Percentiles rank a stretch among this genome's conserved stretches.
Evolutionary conservation across 2,329 filamentous ascomycete genomes (phyloP).

Genomic region (Trichoderma lentiforme): DNA sequence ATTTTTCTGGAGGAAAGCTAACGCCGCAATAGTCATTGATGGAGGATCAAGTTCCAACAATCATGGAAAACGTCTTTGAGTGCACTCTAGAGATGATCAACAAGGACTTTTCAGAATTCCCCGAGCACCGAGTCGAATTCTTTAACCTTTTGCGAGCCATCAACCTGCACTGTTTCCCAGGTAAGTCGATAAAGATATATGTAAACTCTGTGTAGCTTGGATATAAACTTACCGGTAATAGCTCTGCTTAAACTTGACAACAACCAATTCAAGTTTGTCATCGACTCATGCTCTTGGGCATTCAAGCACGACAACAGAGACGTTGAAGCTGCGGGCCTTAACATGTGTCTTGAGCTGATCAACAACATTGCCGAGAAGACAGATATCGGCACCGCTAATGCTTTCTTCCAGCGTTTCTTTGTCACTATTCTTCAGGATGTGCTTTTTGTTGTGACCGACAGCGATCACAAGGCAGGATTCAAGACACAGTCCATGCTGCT

Average conservation of each 20-base stretch:
- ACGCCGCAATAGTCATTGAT: slow-evolving; percentile 66
- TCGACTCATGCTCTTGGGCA: slow-evolving; percentile 99
- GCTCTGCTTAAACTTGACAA: slow-evolving; percentile 90
- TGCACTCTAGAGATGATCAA: slow-evolving; percentile 99
- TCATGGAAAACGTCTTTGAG: slow-evolving; percentile 98
- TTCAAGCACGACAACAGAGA: slow-evolving; percentile 99
- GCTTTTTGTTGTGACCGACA: slow-evolving; percentile 96
- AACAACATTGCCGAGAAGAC: slow-evolving; percentile 96
- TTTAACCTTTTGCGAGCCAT: slow-evolving; percentile 96
- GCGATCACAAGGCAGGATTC: slow-evolving; percentile 97
- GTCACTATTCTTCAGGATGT: slow-evolving; percentile 94
- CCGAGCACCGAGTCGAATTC: slow-evolving; percentile 98
- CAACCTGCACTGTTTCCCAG: slow-evolving; percentile 95
- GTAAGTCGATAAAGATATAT: slow-evolving; percentile 32
- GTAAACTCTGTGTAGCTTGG: background rate
- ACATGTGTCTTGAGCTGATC: slow-evolving; percentile 97
- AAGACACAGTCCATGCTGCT: slow-evolving; percentile 95
- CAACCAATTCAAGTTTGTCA: slow-evolving; percentile 98
- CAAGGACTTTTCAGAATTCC: slow-evolving; percentile 99
- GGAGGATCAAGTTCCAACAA: slow-evolving; percentile 95
- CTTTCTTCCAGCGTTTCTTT: slow-evolving; percentile 98
- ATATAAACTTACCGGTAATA: slow-evolving; percentile 25
- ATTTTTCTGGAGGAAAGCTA: background rate
- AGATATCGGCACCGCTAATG: slow-evolving; percentile 78
- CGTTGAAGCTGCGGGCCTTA: slow-evolving; percentile 91